A percentile compares a stretch with the other conserved stretches of the same genome.
These are phyloP conservation scores for Curvularia eragrostidis DNA, from an alignment of 2,329 filamentous ascomycete genomes.

Conservation along the genomic window DNA sequence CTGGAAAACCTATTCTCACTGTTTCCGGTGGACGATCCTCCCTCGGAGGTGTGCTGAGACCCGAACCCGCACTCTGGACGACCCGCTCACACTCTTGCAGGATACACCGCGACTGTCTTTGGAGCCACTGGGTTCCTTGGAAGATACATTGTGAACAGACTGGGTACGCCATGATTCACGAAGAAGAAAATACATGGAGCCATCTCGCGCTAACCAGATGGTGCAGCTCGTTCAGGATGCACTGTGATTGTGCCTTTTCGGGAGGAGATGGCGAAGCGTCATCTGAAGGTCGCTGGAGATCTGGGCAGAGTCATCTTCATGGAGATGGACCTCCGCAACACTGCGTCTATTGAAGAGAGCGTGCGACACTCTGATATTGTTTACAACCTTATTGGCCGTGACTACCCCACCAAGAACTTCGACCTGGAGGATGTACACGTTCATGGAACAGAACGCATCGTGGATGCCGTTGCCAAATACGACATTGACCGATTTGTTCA, in stretches of 20 bases:
- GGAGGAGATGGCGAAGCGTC: constrained; percentile 97
- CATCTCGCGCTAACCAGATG: constrained; percentile 25
- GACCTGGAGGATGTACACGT: constrained; percentile 90
- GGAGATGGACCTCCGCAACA: constrained; percentile 95
- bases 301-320: constrained; percentile 88
- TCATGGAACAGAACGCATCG: constrained; percentile 90
- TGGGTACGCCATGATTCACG: constrained; percentile 64
- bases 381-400: constrained; percentile 92
- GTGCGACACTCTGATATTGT: constrained; percentile 97
- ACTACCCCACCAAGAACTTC: constrained; percentile 99
- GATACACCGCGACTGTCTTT: constrained; percentile 96
- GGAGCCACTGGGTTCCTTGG: constrained; percentile 95
- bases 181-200: not conserved
- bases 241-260: constrained; percentile 92
- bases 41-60: constrained; percentile 72
- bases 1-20: constrained; percentile 92
- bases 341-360: constrained; percentile 92
- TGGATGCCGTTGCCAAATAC: constrained; percentile 94
- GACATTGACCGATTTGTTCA: constrained; percentile 97
- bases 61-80: constrained; percentile 13
- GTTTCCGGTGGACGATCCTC: constrained; percentile 87
- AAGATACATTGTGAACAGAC: constrained; percentile 94
- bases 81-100: constrained; percentile 57
- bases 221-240: constrained; percentile 85
- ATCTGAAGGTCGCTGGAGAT: constrained; percentile 95